These are phyloP conservation scores for Polyporus tsugae DNA, from an alignment of 1,284 basidiomycete genomes.

Conservation along the genomic window DNA sequence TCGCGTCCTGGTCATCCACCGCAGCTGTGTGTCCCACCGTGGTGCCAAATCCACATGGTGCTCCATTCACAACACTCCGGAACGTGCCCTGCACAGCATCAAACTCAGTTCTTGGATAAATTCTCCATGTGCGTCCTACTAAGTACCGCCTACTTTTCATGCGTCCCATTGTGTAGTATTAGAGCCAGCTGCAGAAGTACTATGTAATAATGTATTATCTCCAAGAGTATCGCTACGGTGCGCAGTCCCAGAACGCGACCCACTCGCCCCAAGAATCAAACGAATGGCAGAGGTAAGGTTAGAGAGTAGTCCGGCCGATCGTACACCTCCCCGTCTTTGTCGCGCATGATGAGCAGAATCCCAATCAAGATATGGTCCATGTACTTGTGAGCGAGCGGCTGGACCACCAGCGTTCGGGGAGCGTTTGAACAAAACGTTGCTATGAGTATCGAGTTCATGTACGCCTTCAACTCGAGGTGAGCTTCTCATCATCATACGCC, in stretches of 20 bases:
- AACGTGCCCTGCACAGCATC: not conserved
- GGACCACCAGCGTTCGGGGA: slow-evolving; percentile 34
- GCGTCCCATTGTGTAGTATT: not conserved
- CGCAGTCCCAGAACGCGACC: not conserved
- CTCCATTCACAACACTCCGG: not conserved
- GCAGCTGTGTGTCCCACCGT: not conserved
- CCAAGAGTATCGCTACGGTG: not conserved
- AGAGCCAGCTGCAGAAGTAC: not conserved
- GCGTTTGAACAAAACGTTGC: slow-evolving; percentile 34
- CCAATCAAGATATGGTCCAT: slow-evolving; percentile 39
- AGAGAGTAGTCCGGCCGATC: slow-evolving; percentile 9
- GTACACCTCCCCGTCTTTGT: slow-evolving; percentile 25
- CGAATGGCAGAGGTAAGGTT: not conserved
- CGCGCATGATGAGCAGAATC: slow-evolving; percentile 40
- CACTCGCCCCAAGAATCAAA: slow-evolving; percentile 3
- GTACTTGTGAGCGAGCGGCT: slow-evolving; percentile 34
- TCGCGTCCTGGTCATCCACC: not conserved
- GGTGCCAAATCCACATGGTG: not conserved
- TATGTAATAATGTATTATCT: not conserved
- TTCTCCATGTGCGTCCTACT: not conserved
- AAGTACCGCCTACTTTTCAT: not conserved
- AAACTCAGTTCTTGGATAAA: not conserved
- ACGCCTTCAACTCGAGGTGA: slow-evolving; percentile 27
- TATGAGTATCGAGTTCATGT: slow-evolving; percentile 27
- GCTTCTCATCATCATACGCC: not conserved